Percentiles rank a stretch among this genome's conserved stretches.
These are phyloP conservation scores for Moricandia moricandioides DNA, from an alignment of 345 rosid genomes.

Conservation along the genomic window DNA sequence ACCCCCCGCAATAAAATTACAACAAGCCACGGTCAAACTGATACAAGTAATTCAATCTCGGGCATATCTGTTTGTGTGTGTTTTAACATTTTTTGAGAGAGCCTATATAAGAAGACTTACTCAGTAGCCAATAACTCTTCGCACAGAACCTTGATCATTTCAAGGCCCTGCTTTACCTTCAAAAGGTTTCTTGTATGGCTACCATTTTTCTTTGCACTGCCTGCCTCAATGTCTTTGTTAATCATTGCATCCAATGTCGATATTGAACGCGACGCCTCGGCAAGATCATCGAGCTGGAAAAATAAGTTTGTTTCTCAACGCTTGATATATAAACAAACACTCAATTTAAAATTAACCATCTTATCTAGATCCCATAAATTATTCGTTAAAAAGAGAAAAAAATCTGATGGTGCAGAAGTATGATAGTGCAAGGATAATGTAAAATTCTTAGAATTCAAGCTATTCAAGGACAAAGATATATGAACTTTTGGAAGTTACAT, in stretches of 20 bases:
- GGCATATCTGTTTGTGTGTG: background rate
- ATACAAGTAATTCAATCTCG: background rate
- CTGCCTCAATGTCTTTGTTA: slow-evolving; percentile 48
- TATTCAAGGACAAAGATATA: background rate
- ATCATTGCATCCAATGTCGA: slow-evolving; percentile 48
- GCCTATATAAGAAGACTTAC: slow-evolving; percentile 41
- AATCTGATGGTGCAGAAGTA: background rate
- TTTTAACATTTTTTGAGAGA: background rate
- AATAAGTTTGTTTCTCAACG: background rate
- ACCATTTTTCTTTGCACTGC: slow-evolving; percentile 51
- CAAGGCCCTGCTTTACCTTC: slow-evolving; percentile 78
- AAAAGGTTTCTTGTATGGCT: slow-evolving; percentile 81
- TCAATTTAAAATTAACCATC: background rate
- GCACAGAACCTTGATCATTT: slow-evolving; percentile 67
- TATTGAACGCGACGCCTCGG: slow-evolving; percentile 57
- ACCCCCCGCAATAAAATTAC: background rate
- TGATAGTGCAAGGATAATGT: background rate
- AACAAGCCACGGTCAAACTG: background rate
- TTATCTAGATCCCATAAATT: too few relatives aligned
- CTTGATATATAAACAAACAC: background rate
- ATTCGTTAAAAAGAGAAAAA: too few relatives aligned
- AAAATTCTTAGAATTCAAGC: background rate
- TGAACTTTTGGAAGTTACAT: background rate
- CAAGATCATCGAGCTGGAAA: slow-evolving; percentile 64
- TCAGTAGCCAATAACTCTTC: slow-evolving; percentile 57